Conservation (phyloP, 1,139 yeast species). For the Taiozyma sp. region DNA sequence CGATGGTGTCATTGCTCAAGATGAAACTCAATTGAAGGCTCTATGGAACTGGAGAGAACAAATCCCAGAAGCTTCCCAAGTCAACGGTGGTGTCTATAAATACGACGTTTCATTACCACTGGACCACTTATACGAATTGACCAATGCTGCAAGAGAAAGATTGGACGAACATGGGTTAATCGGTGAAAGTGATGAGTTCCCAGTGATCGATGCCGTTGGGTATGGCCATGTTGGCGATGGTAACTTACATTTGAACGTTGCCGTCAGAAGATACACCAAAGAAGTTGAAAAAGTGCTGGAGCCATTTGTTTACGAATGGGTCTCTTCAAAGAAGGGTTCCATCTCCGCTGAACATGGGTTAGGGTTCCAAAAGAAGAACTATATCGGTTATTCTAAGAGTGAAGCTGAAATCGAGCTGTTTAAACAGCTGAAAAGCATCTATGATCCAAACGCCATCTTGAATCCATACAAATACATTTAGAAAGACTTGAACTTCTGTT, state of each 20-base stretch:
- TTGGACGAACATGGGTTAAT: conserved; percentile 54
- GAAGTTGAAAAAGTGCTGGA: conserved; percentile 75
- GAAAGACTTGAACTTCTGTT: too few species aligned
- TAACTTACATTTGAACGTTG: conserved; percentile 85
- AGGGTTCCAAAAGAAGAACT: conserved; percentile 93
- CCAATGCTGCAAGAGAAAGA: conserved; percentile 62
- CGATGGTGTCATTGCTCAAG: conserved; percentile 96
- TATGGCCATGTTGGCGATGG: conserved; percentile 98
- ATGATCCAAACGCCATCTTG: conserved; percentile 86
- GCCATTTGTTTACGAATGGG: conserved; percentile 94
- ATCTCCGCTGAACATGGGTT: conserved; percentile 97
- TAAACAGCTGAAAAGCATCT: conserved; percentile 69
- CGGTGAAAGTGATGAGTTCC: conserved; percentile 62
- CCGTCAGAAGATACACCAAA: conserved; percentile 79
- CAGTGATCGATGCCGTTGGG: conserved; percentile 86
- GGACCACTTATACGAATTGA: conserved; percentile 71
- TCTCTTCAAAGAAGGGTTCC: conserved; percentile 72
- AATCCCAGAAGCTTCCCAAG: conserved; percentile 83
- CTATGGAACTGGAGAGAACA: conserved; percentile 96
- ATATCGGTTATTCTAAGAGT: conserved; percentile 78
- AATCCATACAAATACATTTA: conserved; percentile 85
- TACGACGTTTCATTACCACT: conserved; percentile 93
- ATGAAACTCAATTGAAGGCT: conserved; percentile 75
- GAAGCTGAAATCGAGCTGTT: conserved; percentile 65
- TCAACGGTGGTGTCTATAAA: conserved; percentile 92